Evolutionary conservation across 352 stramenopile species (phyloP).

Genomic region (Phytophthora capsici): DNA sequence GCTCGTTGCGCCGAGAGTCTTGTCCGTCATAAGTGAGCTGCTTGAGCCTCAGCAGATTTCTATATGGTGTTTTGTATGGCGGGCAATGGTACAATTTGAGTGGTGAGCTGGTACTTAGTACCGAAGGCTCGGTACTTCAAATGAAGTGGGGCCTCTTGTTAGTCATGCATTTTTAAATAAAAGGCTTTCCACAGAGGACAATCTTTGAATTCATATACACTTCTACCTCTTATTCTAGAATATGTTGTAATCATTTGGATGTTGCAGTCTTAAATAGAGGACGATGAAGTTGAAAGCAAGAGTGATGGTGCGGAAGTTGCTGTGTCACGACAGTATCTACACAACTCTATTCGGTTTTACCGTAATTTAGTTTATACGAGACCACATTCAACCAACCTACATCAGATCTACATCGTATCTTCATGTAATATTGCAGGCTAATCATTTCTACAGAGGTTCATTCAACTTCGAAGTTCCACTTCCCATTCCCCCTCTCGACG

Average conservation of each 20-base stretch:
- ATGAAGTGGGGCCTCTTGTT: neutral
- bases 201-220: too few relatives aligned
- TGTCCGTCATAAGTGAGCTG: constrained; percentile 26
- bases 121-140: constrained; percentile 27
- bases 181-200: too few relatives aligned
- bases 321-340: constrained; percentile 33
- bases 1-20: constrained; percentile 16
- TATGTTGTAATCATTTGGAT: constrained; percentile 1
- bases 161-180: neutral
- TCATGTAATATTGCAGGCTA: constrained; percentile 1
- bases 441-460: neutral
- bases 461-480: constrained; percentile 38
- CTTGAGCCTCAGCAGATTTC: constrained; percentile 7
- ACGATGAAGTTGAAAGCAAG: constrained; percentile 38
- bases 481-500: constrained; percentile 26
- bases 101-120: constrained; percentile 32
- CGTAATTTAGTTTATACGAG: constrained; percentile 7
- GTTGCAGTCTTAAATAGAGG: neutral
- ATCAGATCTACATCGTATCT: neutral
- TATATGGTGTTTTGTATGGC: constrained; percentile 21
- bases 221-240: neutral
- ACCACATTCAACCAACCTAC: too few relatives aligned
- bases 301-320: constrained; percentile 77
- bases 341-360: neutral
- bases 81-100: constrained; percentile 20